Evolutionary conservation across 176 grass and related monocot genomes (phyloP), one percentile per base, ranked within the genome.

Genomic region (Pontederia crassipes): DNA sequence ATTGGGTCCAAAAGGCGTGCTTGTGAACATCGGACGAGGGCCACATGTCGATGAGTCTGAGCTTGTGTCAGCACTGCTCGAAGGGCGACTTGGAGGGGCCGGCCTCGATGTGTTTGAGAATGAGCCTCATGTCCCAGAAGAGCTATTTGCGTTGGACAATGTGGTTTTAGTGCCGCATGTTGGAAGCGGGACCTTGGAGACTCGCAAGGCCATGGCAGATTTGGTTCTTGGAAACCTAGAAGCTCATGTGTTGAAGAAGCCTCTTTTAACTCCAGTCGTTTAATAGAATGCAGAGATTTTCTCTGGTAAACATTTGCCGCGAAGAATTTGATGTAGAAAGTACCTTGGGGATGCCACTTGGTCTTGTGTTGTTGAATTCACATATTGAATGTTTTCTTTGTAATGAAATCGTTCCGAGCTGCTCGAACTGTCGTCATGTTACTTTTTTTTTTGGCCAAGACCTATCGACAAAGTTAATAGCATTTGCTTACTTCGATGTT

Each of bases 31-130:
- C 8, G 92, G 84, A 0, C 84, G 92, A 0, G 92, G 92, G 0
- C 75, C 84, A 3, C 92, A 91, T 28, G 92, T 97, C 0, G 92
- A 97, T 62, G 92, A 97, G 66, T 51, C 76, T 0, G 87, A 88
- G 79, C 73, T 97, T 8, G 84, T 91, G 12, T 29, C 59, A 2
- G 92, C 92, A 10, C 79, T 97, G 11, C n/a, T 57, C 0, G 81
- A 88, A 8, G 87, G 92, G 0, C 75, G 87, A 11, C 75, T 97
- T 0, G 92, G 87, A 12, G 87, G 84, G 35, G 84, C 87, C 0
- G 92, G 84, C 11, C 70, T 97, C 4, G 92, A 97, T 70, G 92
- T 97, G 52, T 97, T 91, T 13, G 92, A 88, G 73, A 65, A 88
- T 11, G 92, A 97, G 67, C 92, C 92, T 8, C 45, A 83, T 10